Evolutionary conservation across 768 basidiomycete species (phyloP).

Genomic region (Candolleomyces eurysporus): DNA sequence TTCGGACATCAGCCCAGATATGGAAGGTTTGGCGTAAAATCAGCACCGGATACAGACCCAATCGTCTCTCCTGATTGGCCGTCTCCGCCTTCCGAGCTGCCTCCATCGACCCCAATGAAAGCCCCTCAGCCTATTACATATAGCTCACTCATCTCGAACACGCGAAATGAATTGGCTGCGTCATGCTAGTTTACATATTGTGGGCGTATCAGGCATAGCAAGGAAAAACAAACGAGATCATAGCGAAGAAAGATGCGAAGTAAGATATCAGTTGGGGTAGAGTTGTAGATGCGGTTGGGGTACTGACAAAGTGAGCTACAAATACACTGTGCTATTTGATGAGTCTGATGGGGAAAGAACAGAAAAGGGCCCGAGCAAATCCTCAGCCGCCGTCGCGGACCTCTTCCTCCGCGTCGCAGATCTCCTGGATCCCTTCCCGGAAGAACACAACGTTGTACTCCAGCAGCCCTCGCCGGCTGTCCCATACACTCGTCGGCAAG

Average conservation of each 20-base stretch:
- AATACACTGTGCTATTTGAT: neutral
- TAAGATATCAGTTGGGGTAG: neutral
- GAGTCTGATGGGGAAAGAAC: neutral
- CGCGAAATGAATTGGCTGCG: neutral
- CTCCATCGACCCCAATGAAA: neutral
- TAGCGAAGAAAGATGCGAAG: neutral
- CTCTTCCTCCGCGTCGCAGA: conserved; percentile 73
- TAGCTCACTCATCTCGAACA: neutral
- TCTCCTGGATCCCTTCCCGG: conserved; percentile 78
- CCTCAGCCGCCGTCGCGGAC: conserved; percentile 34
- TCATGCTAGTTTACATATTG: neutral
- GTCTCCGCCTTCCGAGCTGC: no score
- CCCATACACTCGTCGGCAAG: conserved; percentile 69
- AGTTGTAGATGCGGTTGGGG: neutral
- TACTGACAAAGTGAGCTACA: neutral
- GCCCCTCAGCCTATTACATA: neutral
- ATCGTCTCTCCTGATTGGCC: neutral
- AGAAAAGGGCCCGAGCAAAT: neutral
- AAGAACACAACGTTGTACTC: conserved; percentile 90
- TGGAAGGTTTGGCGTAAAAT: neutral
- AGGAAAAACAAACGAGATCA: neutral
- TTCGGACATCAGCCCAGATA: neutral
- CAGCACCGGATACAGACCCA: no score
- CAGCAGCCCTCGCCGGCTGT: conserved; percentile 69
- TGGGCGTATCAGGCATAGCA: neutral